Base-by-base conservation (phyloP, 108 stramenopile genomes). In the Thalassiosira profunda region DNA sequence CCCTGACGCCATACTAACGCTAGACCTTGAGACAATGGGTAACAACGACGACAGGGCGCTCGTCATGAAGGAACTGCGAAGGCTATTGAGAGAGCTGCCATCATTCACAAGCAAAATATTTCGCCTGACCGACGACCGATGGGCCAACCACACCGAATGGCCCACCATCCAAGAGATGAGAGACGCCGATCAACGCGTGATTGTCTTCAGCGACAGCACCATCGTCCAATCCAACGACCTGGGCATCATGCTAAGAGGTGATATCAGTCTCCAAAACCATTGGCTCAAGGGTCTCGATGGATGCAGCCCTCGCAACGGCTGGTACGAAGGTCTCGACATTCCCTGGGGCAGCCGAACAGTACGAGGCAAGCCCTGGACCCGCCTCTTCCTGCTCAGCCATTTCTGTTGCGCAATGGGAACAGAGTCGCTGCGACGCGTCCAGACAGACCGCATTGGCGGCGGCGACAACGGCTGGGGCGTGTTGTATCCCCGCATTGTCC, bases 401-500 rank as follows among this genome's bases (percentile, higher is more conserved):
- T 72, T 36, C 26, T 62, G 53, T 28, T 72, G 61, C 18, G 53
- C 36, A 31, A 37, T 24, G 25, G 61, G 62, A 28, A 47, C 33
- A 5, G 41, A 56, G 4, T 20, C n/a, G 0, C 28, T 70, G 24
- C 49, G 7, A 14, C 23, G 49, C 4, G 23, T 26, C 2, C 26
- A 51, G n/a, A n/a, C 49, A 18, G 30, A 0, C 18, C 49, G 49
- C 18, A n/a, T 63, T 7, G 71, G 71, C 11, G 71, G 71, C 30
- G 71, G 71, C 4, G 53, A 45, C 48, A 72, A 72, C 36, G 71
- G 71, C 25, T 72, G 71, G 71, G 70, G 70, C 37, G 37, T 49
- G n/a, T 30, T 71, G 4, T 61, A 53, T 48, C 47, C 47, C 23
- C 47, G 70, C 17, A 61, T 71, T 29, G 54, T 54, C 21, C 37